These are phyloP conservation scores for Ophiocordyceps camponoti-saundersi DNA, from an alignment of 2,329 filamentous ascomycete species.

Conservation along the genomic window DNA sequence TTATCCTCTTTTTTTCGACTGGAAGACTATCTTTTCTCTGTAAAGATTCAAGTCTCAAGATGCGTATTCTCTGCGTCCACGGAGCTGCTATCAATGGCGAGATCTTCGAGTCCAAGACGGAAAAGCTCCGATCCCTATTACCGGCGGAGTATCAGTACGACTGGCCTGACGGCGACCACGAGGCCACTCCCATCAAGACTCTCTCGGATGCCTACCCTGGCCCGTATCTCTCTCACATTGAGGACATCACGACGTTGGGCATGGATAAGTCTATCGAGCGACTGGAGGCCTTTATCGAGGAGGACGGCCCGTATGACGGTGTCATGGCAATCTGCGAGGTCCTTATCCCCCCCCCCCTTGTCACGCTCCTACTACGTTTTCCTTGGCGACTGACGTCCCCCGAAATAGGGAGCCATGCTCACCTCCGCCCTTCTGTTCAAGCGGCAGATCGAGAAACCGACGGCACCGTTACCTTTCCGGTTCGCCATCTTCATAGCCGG, in stretches of 20 bases:
- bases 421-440: not conserved
- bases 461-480: not conserved
- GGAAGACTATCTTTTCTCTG: too few species aligned
- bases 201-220: not conserved
- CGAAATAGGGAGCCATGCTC: not conserved
- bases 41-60: not conserved
- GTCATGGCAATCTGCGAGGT: not conserved
- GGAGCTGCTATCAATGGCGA: conserved; percentile 1
- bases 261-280: not conserved
- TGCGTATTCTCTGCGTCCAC: conserved; percentile 1
- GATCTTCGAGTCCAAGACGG: not conserved
- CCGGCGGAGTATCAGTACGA: not conserved
- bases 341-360: not conserved
- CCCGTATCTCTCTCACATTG: not conserved
- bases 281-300: not conserved
- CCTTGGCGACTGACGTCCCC: not conserved
- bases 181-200: not conserved
- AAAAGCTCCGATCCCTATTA: not conserved
- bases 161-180: not conserved
- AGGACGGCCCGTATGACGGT: not conserved
- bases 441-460: not conserved
- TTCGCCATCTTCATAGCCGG: not conserved
- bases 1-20: too few species aligned
- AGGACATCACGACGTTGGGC: not conserved
- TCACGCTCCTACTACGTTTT: not conserved